Evolutionary conservation across 345 rosid species (phyloP), one percentile per base, ranked within the genome.

Genomic region (Aquilaria sinensis): DNA sequence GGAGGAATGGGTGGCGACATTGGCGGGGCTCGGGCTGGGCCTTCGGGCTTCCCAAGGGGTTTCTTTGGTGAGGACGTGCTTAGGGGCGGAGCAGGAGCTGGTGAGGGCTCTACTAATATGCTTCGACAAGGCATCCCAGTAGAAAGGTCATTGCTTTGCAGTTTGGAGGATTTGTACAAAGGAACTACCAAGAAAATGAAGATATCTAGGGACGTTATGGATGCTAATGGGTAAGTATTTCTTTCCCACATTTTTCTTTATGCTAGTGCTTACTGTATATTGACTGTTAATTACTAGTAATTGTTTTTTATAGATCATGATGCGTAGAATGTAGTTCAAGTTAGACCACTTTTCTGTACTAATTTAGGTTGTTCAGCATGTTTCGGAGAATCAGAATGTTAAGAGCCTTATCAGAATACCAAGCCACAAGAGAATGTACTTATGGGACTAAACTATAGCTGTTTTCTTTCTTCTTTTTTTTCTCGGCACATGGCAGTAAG

Each of bases 171-270:
- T 61, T 68, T 92, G 61, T 92, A 78, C 51, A 92, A 85, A 62
- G 98, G 98, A 31, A 81, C 81, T 51, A 81, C 94, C 52, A 91
- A 83, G 88, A 91, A 88, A 78, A 86, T 91, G 93, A 92, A 92
- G 82, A 86, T 92, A 63, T 89, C 98, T 2, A 73, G 96, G 63
- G 96, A 89, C 55, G 89, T 82, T 11, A 69, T 61, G 50, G 96
- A 92, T 72, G 59, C 75, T 5, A 73, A 67, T 65, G 83, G 96
- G 98, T 88, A 68, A 76, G 85, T 61, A 66, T 61, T 34, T 16
- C 30, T 33, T 5, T 56, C 10, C 37, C 45, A 37, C 43, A 37
- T 9, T 5, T 37, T 37, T 37, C 7, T 37, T 3, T 7, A 9
- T 37, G 5, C 8, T 37, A 37, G 43, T 37, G 43, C 43, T 37